Evolutionary conservation across 345 rosid species (phyloP).

Genomic region (Eucalyptus cladocalyx): DNA sequence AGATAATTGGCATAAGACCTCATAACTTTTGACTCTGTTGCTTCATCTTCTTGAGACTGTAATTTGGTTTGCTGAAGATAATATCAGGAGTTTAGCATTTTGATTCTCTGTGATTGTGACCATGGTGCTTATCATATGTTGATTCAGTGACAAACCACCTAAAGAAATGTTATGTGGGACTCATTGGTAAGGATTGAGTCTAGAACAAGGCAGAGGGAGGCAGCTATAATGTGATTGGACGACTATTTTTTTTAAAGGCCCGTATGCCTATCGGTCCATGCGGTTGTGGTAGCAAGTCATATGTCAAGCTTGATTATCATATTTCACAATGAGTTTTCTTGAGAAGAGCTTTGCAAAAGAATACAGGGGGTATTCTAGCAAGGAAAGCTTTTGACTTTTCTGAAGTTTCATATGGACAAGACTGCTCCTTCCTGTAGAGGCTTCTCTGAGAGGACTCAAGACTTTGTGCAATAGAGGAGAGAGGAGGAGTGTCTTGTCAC

Average conservation of each 20-base stretch:
- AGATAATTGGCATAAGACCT: neutral
- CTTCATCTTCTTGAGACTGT: neutral
- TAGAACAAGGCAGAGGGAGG: neutral
- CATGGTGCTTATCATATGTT: neutral
- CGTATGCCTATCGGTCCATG: too few relatives aligned
- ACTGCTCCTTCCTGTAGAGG: neutral
- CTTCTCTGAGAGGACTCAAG: neutral
- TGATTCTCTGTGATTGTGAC: neutral
- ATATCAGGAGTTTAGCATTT: neutral
- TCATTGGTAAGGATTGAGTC: neutral
- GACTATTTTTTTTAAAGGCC: neutral
- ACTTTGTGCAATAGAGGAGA: neutral
- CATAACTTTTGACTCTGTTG: neutral
- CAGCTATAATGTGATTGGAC: neutral
- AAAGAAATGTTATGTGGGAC: neutral
- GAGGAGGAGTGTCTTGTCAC: neutral
- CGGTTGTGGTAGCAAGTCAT: neutral
- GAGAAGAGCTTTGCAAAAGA: neutral
- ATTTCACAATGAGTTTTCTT: neutral
- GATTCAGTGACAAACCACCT: neutral
- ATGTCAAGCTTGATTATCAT: neutral
- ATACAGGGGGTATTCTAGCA: neutral
- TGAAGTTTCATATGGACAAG: neutral
- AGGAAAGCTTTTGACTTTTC: neutral
- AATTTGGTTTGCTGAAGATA: neutral